Conservation (phyloP, 208 protist genomes). For the Acanthamoeba lenticulata region DNA sequence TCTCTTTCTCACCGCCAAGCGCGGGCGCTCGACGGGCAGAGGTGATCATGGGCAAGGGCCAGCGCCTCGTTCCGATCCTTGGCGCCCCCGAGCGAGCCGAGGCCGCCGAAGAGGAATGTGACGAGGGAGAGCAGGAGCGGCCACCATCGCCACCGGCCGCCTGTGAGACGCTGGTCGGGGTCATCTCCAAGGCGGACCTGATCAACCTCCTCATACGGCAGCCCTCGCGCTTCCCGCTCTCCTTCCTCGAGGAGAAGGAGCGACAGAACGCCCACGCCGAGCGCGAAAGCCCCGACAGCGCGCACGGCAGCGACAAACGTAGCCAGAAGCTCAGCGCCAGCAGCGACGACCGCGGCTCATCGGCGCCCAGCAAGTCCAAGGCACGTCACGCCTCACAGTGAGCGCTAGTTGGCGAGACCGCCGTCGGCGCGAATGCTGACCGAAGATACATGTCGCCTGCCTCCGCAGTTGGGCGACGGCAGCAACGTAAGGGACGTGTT, state of each 20-base stretch:
- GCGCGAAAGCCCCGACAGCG: too few relatives aligned
- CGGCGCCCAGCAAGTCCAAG: not conserved
- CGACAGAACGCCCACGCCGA: too few relatives aligned
- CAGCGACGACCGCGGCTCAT: too few relatives aligned
- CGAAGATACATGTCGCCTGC: not conserved
- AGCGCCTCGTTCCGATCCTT: constrained; percentile 58
- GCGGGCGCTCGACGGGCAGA: not conserved
- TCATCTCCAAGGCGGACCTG: constrained; percentile 50
- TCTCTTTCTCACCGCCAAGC: not conserved
- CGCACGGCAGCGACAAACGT: too few relatives aligned
- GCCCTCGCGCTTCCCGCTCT: constrained; percentile 63
- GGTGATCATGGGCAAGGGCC: constrained; percentile 19
- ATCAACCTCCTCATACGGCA: constrained; percentile 25
- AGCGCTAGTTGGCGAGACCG: too few relatives aligned
- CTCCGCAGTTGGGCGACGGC: not conserved
- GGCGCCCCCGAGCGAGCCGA: not conserved
- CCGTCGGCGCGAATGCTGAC: too few relatives aligned
- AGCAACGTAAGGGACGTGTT: constrained; percentile 18
- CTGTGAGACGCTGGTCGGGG: constrained; percentile 3
- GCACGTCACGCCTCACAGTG: not conserved
- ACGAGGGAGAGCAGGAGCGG: too few relatives aligned
- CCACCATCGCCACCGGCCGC: not conserved
- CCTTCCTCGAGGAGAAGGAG: not conserved
- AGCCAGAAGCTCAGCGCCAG: too few relatives aligned
- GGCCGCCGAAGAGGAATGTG: not conserved